phyloP scores from a whole-genome alignment of 2,329 filamentous ascomycete species.

The Coniochaeta sp. region DNA sequence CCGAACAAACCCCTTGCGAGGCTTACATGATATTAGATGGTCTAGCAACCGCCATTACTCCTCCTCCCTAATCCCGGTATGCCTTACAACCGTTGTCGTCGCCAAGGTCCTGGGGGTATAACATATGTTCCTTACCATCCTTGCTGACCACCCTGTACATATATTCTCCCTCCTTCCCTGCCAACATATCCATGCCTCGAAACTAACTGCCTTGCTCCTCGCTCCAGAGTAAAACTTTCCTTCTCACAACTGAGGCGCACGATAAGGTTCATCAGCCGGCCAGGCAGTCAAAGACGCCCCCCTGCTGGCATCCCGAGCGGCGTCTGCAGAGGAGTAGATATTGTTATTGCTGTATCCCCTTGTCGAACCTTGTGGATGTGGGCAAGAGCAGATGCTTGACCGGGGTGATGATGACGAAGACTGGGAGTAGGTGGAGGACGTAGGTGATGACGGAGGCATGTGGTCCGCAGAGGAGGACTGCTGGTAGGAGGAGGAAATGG shows the following conservation, averaged over 20 bases:
- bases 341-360: background rate
- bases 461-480: background rate
- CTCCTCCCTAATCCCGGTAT: too few species aligned
- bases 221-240: too few species aligned
- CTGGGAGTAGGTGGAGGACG: background rate
- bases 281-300: background rate
- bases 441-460: background rate
- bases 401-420: background rate
- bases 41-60: too few species aligned
- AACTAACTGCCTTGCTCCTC: too few species aligned
- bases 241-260: background rate
- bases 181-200: too few species aligned
- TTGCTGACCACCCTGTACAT: too few species aligned
- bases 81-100: too few species aligned
- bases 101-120: too few species aligned
- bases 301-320: background rate
- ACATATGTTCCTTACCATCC: too few species aligned
- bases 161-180: too few species aligned
- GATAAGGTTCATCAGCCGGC: constrained; percentile 2
- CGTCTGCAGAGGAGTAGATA: background rate
- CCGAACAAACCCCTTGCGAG: background rate
- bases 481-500: background rate
- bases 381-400: constrained; percentile 1
- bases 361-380: background rate
- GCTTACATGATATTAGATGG: too few species aligned